A percentile compares a stretch with the other conserved stretches of the same genome.
Evolutionary conservation across 2,329 filamentous ascomycete species (phyloP).

Genomic region (Apiospora malaysiana): DNA sequence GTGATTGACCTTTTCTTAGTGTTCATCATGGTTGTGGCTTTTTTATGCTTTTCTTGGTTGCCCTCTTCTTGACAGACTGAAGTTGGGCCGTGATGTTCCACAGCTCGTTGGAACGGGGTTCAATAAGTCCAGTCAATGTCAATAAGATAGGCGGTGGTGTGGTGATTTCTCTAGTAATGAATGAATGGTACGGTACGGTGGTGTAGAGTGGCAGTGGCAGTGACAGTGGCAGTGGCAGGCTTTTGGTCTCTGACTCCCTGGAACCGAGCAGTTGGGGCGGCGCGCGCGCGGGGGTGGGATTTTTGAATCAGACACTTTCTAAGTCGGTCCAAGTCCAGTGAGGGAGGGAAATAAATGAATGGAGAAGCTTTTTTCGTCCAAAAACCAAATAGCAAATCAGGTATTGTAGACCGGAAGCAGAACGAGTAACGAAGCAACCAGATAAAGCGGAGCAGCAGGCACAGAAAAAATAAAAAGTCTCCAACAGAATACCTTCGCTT

Average conservation of each 20-base stretch:
- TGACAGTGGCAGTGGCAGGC: neutral
- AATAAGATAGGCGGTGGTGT: neutral
- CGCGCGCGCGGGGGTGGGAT: constrained; percentile 10
- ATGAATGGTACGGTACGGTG: neutral
- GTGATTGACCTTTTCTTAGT: constrained; percentile 14
- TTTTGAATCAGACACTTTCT: neutral
- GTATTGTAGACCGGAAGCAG: neutral
- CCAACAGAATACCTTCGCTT: neutral
- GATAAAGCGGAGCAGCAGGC: constrained; percentile 10
- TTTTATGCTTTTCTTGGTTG: neutral
- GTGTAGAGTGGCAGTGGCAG: constrained; percentile 13
- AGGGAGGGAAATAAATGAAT: neutral
- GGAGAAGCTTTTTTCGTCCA: constrained; percentile 14
- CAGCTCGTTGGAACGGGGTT: neutral
- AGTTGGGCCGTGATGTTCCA: neutral
- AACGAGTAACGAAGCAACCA: constrained; percentile 7
- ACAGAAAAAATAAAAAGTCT: constrained; percentile 10
- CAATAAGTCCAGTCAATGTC: too few relatives aligned
- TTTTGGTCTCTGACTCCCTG: neutral
- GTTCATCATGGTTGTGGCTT: constrained; percentile 6
- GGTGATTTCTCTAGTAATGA: neutral
- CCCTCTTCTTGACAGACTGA: neutral
- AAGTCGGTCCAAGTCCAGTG: neutral
- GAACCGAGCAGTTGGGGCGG: constrained; percentile 15
- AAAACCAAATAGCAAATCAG: neutral